Evolutionary conservation across 2,329 filamentous ascomycete genomes (phyloP).

Genomic region (Celoporthe dispersa): DNA sequence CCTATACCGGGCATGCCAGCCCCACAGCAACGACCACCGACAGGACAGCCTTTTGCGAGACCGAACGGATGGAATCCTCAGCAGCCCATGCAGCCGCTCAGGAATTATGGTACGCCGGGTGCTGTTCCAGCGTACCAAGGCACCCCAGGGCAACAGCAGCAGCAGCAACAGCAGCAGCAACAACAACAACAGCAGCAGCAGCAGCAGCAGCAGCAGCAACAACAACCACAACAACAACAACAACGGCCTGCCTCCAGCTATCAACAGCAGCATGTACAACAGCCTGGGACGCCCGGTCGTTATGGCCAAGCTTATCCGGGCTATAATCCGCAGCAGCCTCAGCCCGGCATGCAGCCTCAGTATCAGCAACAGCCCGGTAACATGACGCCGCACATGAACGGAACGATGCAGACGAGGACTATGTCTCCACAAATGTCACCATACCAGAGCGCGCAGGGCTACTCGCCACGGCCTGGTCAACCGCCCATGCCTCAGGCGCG

Average conservation of each 20-base stretch:
- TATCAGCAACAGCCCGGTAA: slow-evolving; percentile 40
- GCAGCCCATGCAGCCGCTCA: slow-evolving; percentile 56
- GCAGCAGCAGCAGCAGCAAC: slow-evolving; percentile 38
- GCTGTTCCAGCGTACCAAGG: slow-evolving; percentile 53
- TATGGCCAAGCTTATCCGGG: slow-evolving; percentile 38
- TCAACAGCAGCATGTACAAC: slow-evolving; percentile 46
- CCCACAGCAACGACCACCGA: slow-evolving; percentile 44
- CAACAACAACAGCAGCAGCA: slow-evolving; percentile 45
- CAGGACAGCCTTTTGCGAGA: slow-evolving; percentile 51
- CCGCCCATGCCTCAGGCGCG: slow-evolving; percentile 32
- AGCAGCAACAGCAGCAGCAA: slow-evolving; percentile 46
- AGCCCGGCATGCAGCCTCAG: slow-evolving; percentile 30
- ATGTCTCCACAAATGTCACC: slow-evolving; percentile 49
- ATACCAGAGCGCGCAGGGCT: slow-evolving; percentile 42
- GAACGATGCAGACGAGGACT: slow-evolving; percentile 46
- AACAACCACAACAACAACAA: slow-evolving; percentile 34
- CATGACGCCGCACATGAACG: slow-evolving; percentile 50
- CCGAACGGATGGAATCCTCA: slow-evolving; percentile 51
- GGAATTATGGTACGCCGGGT: slow-evolving; percentile 50
- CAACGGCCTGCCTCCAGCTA: slow-evolving; percentile 47
- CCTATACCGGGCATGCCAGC: slow-evolving; percentile 44
- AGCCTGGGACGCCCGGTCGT: slow-evolving; percentile 48
- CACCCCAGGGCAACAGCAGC: slow-evolving; percentile 44
- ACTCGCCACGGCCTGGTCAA: slow-evolving; percentile 41
- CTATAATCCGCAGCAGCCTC: slow-evolving; percentile 35